These are phyloP conservation scores for Cladosporium halotolerans DNA, from an alignment of 2,329 filamentous ascomycete species.

Conservation along the genomic window DNA sequence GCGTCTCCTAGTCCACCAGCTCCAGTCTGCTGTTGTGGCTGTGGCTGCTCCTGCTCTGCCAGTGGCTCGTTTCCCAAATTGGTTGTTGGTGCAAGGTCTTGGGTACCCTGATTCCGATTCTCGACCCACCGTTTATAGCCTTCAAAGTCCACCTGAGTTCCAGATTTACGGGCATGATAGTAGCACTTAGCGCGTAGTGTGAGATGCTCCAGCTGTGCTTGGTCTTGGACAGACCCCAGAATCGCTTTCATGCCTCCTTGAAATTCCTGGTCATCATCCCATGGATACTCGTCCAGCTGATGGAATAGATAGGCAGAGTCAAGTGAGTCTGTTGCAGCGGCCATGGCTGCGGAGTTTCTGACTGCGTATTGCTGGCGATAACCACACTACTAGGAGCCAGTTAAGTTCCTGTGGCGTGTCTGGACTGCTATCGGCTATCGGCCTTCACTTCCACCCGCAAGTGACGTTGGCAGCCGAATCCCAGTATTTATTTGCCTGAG, in stretches of 20 bases:
- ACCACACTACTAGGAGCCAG: too few relatives aligned
- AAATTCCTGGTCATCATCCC: constrained; percentile 62
- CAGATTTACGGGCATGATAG: constrained; percentile 50
- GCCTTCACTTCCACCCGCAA: background rate
- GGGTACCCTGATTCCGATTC: constrained; percentile 11
- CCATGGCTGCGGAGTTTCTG: background rate
- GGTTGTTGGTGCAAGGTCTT: background rate
- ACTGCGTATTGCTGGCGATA: too few relatives aligned
- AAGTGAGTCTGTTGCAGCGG: constrained; percentile 1
- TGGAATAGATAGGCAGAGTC: constrained; percentile 41
- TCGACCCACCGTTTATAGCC: constrained; percentile 61
- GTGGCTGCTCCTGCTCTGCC: constrained; percentile 3
- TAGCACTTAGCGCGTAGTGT: constrained; percentile 63
- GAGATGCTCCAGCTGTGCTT: constrained; percentile 51
- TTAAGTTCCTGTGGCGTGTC: too few relatives aligned
- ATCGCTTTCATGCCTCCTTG: constrained; percentile 62
- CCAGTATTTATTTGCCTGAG: background rate
- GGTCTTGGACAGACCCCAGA: constrained; percentile 51
- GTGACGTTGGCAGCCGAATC: background rate
- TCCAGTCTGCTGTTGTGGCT: constrained; percentile 16
- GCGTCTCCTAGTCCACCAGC: constrained; percentile 42
- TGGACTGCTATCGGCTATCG: too few relatives aligned
- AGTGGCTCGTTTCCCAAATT: background rate
- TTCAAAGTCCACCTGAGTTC: constrained; percentile 55
- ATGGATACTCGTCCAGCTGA: constrained; percentile 60